phyloP scores from a whole-genome alignment of 305 asterid genomes.

The Ilex paraguariensis region DNA sequence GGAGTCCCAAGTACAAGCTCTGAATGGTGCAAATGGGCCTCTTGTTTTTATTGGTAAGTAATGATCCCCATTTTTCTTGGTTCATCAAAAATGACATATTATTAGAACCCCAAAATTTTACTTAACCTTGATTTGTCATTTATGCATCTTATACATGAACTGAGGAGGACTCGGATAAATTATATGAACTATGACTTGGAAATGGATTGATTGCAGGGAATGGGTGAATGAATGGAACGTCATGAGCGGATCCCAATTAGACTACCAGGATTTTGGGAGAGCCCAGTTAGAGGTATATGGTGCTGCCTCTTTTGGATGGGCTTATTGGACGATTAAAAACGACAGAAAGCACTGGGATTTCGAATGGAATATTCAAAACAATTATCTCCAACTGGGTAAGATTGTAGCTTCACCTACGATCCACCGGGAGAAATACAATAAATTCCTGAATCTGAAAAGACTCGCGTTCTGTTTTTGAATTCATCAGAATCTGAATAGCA shows the following conservation, averaged over 20 bases:
- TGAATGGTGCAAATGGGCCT: slow-evolving; percentile 63
- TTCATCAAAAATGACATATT: not conserved
- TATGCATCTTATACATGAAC: not conserved
- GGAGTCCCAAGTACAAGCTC: slow-evolving; percentile 56
- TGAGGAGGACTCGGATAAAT: not conserved
- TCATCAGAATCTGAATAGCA: too few relatives aligned
- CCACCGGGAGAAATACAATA: too few relatives aligned
- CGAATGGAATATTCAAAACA: slow-evolving; percentile 65
- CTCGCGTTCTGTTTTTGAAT: too few relatives aligned
- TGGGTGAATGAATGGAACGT: too few relatives aligned
- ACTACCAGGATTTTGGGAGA: slow-evolving; percentile 63
- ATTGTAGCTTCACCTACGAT: not conserved
- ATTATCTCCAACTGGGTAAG: slow-evolving; percentile 40
- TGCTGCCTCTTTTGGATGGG: slow-evolving; percentile 80
- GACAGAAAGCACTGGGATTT: slow-evolving; percentile 75
- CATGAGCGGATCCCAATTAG: slow-evolving; percentile 19
- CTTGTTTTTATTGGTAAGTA: slow-evolving; percentile 59
- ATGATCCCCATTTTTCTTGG: not conserved
- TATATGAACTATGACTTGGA: slow-evolving; percentile 3
- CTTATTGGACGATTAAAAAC: slow-evolving; percentile 69
- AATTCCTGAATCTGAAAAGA: too few relatives aligned
- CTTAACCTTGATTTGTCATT: not conserved
- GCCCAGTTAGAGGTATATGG: slow-evolving; percentile 67
- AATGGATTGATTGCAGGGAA: slow-evolving; percentile 26
- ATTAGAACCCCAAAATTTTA: not conserved